Evolutionary conservation across 345 rosid species (phyloP).

Genomic region (Citrus sp.): DNA sequence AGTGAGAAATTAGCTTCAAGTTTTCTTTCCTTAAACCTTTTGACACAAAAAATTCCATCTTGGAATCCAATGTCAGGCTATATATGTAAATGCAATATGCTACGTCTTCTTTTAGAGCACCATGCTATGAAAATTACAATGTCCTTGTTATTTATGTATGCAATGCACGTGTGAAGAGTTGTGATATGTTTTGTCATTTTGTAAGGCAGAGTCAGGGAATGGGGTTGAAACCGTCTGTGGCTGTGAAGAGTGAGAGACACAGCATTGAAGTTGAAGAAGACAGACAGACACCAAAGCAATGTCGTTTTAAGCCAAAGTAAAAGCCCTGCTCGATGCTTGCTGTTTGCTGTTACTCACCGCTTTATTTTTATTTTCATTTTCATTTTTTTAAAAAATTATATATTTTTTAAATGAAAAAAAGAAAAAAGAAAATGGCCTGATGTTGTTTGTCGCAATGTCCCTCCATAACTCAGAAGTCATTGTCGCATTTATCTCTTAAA

Average conservation of each 20-base stretch:
- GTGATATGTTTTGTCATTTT: neutral
- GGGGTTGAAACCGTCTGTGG: neutral
- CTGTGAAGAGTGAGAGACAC: neutral
- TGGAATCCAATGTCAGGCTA: neutral
- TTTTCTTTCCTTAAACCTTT: neutral
- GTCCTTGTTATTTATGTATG: neutral
- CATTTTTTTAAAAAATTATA: neutral
- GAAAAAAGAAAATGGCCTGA: neutral
- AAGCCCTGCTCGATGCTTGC: neutral
- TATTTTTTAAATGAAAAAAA: neutral
- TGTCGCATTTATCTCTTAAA: slow-evolving; percentile 1
- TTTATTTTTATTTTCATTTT: neutral
- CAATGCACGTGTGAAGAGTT: neutral
- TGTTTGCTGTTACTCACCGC: too few species aligned
- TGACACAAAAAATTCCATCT: neutral
- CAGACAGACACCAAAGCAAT: neutral
- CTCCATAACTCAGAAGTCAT: slow-evolving; percentile 2
- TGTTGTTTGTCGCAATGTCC: slow-evolving; percentile 3
- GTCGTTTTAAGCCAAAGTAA: neutral
- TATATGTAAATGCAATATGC: too few species aligned
- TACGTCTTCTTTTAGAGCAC: neutral
- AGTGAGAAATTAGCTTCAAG: neutral
- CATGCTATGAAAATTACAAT: too few species aligned
- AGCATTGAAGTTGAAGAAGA: slow-evolving; percentile 1
- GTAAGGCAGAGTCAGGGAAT: neutral